phyloP scores from a whole-genome alignment of 2,329 filamentous ascomycete species.

The Penicillium sp. region DNA sequence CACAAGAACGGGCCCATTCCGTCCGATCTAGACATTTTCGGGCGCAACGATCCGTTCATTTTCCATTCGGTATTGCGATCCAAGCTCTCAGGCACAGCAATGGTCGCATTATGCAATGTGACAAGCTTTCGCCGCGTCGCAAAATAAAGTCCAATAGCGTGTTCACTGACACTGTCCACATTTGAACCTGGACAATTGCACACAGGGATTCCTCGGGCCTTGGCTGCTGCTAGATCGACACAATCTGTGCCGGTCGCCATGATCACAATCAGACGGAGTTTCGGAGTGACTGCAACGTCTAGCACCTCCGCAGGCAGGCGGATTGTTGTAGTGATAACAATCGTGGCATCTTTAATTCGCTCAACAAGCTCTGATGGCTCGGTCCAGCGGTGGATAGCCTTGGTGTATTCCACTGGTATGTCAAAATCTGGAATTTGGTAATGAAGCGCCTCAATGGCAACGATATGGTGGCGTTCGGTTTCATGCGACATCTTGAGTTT shows the following conservation, averaged over 20 bases:
- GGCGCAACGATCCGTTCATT: no score
- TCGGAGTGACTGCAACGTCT: slow-evolving; percentile 41
- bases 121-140: no score
- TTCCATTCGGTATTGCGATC: no score
- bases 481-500: no score
- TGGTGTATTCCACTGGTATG: not conserved
- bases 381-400: not conserved
- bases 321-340: slow-evolving; percentile 44
- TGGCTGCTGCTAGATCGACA: slow-evolving; percentile 45
- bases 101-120: no score
- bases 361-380: not conserved
- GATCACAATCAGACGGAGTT: slow-evolving; percentile 45
- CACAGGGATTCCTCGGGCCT: slow-evolving; percentile 44
- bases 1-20: no score
- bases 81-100: no score
- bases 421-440: not conserved
- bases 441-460: not conserved
- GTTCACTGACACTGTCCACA: slow-evolving; percentile 49
- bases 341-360: slow-evolving; percentile 45
- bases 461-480: not conserved
- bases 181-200: slow-evolving; percentile 50
- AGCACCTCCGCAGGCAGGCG: slow-evolving; percentile 33
- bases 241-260: slow-evolving; percentile 50
- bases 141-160: slow-evolving; percentile 19
- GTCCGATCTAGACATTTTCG: no score